phyloP scores from a whole-genome alignment of 306 rosid species.

The Bauhinia variegata region DNA sequence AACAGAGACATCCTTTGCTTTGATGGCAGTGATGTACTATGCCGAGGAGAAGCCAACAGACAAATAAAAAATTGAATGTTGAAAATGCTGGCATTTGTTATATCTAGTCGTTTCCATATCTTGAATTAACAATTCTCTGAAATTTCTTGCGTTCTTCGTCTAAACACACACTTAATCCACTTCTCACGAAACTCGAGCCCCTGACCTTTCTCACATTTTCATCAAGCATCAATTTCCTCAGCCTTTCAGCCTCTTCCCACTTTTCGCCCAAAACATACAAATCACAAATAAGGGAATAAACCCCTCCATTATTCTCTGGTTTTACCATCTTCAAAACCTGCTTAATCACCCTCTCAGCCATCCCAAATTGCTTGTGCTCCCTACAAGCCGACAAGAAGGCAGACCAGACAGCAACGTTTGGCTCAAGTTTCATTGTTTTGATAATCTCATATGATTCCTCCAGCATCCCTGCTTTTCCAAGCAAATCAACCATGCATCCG shows the following conservation, averaged over 20 bases:
- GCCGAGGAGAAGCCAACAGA: no score
- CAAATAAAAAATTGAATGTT: no score
- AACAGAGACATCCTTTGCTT: no score
- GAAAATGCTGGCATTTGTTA: no score
- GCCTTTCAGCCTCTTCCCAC: conserved; percentile 60
- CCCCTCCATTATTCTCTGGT: conserved; percentile 53
- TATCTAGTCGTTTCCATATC: no score
- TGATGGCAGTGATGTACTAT: no score
- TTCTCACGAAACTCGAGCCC: conserved; percentile 44
- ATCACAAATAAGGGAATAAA: conserved; percentile 54
- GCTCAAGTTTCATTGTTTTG: conserved; percentile 52
- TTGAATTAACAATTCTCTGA: no score
- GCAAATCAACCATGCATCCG: conserved; percentile 63
- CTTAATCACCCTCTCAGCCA: conserved; percentile 62
- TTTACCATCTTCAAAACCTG: conserved; percentile 44
- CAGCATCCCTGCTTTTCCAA: conserved; percentile 59
- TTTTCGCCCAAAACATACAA: conserved; percentile 64
- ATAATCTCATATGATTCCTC: conserved; percentile 64
- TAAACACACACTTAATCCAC: conserved; percentile 7
- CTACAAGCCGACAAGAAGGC: conserved; percentile 64
- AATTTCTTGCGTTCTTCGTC: no score
- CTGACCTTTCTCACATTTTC: conserved; percentile 45
- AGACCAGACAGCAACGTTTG: conserved; percentile 54
- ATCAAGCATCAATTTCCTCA: conserved; percentile 51
- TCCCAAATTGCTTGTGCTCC: conserved; percentile 57